Evolutionary conservation across 257 asterid species (phyloP).

Genomic region (Euphrasia confusa): DNA sequence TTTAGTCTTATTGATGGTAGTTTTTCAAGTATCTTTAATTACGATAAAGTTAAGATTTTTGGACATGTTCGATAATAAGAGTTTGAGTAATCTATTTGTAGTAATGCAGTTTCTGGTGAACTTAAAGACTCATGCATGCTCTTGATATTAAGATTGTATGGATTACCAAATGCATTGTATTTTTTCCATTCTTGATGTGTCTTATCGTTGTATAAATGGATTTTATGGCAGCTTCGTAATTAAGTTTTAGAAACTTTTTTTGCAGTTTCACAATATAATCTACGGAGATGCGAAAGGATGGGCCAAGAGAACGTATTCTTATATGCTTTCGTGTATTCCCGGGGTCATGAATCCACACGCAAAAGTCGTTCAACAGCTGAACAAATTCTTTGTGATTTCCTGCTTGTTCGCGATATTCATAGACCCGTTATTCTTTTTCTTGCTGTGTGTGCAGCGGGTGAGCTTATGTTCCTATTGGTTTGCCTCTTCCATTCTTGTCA

Average conservation of each 20-base stretch:
- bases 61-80: no score
- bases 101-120: background rate
- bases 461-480: constrained; percentile 13
- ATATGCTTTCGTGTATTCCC: constrained; percentile 42
- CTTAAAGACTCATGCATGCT: background rate
- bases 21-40: background rate
- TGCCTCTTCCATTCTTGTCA: background rate
- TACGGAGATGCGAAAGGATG: constrained; percentile 82
- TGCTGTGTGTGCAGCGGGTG: constrained; percentile 55
- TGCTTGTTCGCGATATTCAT: constrained; percentile 67
- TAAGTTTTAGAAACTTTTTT: background rate
- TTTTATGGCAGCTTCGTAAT: background rate
- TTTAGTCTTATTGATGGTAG: background rate
- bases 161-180: background rate
- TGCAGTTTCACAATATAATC: constrained; percentile 64
- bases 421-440: constrained; percentile 83
- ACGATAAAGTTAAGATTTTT: no score
- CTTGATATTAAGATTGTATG: background rate
- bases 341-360: constrained; percentile 77
- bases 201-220: constrained; percentile 1
- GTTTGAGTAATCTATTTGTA: no score
- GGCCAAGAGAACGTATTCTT: constrained; percentile 52
- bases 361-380: constrained; percentile 64
- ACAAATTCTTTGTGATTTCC: constrained; percentile 67
- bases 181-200: background rate